Percentiles rank a stretch among this genome's conserved stretches.
These are phyloP conservation scores for Cladophialophora carrionii DNA, from an alignment of 2,329 filamentous ascomycete species.

Conservation along the genomic window DNA sequence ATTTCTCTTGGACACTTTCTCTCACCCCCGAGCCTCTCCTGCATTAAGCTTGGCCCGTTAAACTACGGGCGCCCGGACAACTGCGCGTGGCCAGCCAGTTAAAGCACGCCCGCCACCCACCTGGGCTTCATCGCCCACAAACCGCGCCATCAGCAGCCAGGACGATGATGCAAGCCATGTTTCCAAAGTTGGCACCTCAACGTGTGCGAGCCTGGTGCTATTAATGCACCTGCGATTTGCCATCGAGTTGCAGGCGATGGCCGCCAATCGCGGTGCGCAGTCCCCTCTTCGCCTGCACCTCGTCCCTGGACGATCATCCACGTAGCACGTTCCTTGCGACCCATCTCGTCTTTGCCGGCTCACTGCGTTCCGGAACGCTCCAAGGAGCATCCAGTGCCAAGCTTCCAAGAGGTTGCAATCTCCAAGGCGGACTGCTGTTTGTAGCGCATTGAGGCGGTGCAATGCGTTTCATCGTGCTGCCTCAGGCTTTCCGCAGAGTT, in stretches of 20 bases:
- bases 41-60: neutral
- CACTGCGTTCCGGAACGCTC: neutral
- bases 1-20: constrained; percentile 1
- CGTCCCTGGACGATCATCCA: neutral
- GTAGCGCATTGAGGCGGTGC: constrained; percentile 16
- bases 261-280: neutral
- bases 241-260: constrained; percentile 5
- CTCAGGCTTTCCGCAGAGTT: constrained; percentile 12
- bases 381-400: neutral
- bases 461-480: constrained; percentile 11
- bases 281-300: neutral
- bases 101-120: constrained; percentile 3
- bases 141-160: constrained; percentile 8
- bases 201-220: constrained; percentile 15
- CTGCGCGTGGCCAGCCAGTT: constrained; percentile 1
- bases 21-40: neutral
- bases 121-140: constrained; percentile 21
- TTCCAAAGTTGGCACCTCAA: neutral
- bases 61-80: neutral
- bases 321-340: neutral
- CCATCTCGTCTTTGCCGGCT: neutral
- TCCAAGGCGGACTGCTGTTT: constrained; percentile 5
- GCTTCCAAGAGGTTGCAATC: constrained; percentile 8
- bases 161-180: constrained; percentile 2
- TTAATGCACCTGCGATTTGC: constrained; percentile 20